phyloP scores from a whole-genome alignment of 1,284 basidiomycete species.

The Thecaphora frezii region DNA sequence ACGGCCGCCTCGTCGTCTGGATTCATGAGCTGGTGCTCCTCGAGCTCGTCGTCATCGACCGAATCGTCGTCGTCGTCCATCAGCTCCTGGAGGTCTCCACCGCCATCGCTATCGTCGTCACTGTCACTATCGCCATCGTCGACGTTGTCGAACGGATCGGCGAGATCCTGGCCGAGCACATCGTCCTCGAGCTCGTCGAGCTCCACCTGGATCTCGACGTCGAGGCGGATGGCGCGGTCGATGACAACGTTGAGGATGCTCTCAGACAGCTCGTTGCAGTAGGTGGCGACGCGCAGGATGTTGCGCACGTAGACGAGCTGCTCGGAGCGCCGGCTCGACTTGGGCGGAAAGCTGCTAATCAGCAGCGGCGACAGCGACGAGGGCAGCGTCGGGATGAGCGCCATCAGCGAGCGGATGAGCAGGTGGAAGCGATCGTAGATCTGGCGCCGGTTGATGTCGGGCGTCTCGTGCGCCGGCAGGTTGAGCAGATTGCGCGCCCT shows the following conservation, averaged over 20 bases:
- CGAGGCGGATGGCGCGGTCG: slow-evolving; percentile 89
- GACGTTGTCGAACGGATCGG: slow-evolving; percentile 76
- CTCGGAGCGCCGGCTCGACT: slow-evolving; percentile 76
- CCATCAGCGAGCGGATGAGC: slow-evolving; percentile 79
- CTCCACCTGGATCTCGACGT: slow-evolving; percentile 96
- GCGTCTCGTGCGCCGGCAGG: neutral
- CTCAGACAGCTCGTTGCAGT: slow-evolving; percentile 86
- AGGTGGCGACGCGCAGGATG: slow-evolving; percentile 77
- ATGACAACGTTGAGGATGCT: slow-evolving; percentile 81
- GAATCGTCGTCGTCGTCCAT: slow-evolving; percentile 66
- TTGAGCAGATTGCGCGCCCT: neutral
- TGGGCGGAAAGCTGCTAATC: slow-evolving; percentile 84
- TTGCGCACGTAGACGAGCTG: slow-evolving; percentile 94
- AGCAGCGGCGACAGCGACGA: slow-evolving; percentile 75
- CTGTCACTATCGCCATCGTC: slow-evolving; percentile 63
- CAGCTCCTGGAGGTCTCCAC: slow-evolving; percentile 62
- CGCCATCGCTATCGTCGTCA: slow-evolving; percentile 37
- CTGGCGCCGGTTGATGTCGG: slow-evolving; percentile 64
- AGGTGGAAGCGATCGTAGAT: slow-evolving; percentile 86
- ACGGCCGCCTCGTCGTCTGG: slow-evolving; percentile 28
- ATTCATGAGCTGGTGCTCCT: slow-evolving; percentile 41
- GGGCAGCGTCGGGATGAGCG: slow-evolving; percentile 68
- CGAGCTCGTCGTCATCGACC: slow-evolving; percentile 65
- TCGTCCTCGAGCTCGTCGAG: slow-evolving; percentile 79
- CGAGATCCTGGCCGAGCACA: slow-evolving; percentile 62